Evolutionary conservation across 148 eudicot genomes (phyloP).

Genomic region (Vaccinium darrowii): DNA sequence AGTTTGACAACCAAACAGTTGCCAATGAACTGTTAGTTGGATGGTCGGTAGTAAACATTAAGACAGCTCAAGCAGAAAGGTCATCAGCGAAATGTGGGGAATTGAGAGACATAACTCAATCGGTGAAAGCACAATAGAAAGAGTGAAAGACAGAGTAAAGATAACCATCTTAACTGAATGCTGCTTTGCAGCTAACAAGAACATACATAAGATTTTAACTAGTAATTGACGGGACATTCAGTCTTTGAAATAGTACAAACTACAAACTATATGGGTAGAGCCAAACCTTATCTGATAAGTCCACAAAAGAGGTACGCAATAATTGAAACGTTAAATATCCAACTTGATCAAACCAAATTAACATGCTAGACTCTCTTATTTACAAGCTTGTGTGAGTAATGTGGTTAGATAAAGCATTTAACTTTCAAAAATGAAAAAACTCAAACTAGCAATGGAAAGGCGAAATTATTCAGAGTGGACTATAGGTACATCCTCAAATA

Average conservation of each 20-base stretch:
- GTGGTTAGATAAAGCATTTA: background rate
- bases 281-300: conserved; percentile 2
- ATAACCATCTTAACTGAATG: background rate
- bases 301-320: background rate
- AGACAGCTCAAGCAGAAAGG: background rate
- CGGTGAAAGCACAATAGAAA: background rate
- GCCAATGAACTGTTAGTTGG: background rate
- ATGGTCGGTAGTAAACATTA: too few species aligned
- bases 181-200: background rate
- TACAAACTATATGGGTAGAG: background rate
- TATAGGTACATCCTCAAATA: background rate
- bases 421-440: background rate
- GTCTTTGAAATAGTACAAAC: background rate
- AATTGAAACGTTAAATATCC: background rate
- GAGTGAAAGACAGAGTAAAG: background rate
- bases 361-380: background rate
- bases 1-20: background rate
- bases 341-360: background rate
- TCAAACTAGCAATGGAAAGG: background rate
- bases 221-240: background rate
- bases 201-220: background rate
- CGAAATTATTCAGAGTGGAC: background rate
- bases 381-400: background rate
- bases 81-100: background rate
- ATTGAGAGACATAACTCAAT: background rate